Evolutionary conservation across 306 rosid species (phyloP).

Genomic region (Lagenaria siceraria): DNA sequence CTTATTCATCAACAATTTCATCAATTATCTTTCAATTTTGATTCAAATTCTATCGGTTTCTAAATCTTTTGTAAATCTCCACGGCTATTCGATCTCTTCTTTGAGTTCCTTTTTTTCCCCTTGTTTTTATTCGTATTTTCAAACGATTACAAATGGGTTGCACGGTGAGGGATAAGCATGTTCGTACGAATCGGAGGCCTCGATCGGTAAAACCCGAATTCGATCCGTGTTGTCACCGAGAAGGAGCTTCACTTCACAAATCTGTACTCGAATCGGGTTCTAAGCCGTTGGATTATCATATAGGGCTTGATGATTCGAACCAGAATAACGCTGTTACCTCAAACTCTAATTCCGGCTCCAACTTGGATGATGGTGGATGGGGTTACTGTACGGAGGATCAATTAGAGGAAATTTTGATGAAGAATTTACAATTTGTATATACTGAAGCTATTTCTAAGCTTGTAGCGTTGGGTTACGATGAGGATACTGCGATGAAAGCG

Average conservation of each 20-base stretch:
- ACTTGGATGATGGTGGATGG: conserved; percentile 57
- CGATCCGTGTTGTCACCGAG: conserved; percentile 29
- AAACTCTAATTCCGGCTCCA: conserved; percentile 22
- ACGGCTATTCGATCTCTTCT: not conserved
- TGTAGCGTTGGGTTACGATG: conserved; percentile 62
- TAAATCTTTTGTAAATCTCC: not conserved
- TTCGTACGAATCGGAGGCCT: conserved; percentile 58
- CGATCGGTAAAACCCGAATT: conserved; percentile 44
- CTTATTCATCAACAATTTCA: not conserved
- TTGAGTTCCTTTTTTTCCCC: not conserved
- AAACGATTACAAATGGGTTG: conserved; percentile 49
- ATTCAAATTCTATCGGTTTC: not conserved
- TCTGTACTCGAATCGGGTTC: conserved; percentile 57
- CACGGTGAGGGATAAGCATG: conserved; percentile 67
- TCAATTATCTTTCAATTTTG: not conserved
- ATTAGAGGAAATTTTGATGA: conserved; percentile 69
- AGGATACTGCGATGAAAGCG: conserved; percentile 57
- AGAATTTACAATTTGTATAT: conserved; percentile 46
- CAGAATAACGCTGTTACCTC: conserved; percentile 22
- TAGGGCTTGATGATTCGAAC: conserved; percentile 19
- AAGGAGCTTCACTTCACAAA: conserved; percentile 50
- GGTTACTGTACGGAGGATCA: conserved; percentile 93
- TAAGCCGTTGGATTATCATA: conserved; percentile 39
- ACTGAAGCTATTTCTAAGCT: conserved; percentile 74
- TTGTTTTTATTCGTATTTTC: not conserved